These are phyloP conservation scores for Eucalyptus polyanthemos DNA, from an alignment of 345 rosid genomes.

Conservation along the genomic window DNA sequence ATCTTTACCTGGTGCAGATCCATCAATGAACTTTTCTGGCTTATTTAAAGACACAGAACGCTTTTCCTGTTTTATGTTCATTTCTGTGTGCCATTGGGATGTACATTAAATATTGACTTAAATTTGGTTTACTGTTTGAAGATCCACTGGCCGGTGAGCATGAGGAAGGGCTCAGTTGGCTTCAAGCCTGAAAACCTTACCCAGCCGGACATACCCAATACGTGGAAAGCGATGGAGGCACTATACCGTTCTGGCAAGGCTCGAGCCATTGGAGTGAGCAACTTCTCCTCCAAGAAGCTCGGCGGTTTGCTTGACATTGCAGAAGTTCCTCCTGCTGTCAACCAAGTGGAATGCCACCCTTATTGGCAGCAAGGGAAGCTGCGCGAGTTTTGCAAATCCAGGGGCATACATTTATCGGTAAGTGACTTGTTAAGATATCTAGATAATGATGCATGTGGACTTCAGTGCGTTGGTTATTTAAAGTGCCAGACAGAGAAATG, in stretches of 20 bases:
- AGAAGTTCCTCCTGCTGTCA: constrained; percentile 71
- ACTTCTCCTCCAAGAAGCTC: constrained; percentile 72
- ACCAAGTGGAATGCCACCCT: constrained; percentile 88
- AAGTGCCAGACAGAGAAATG: not conserved
- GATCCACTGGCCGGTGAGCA: constrained; percentile 81
- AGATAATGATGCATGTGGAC: not conserved
- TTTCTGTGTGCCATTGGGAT: not conserved
- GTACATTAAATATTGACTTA: not conserved
- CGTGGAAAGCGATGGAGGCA: constrained; percentile 85
- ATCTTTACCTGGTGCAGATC: constrained; percentile 59
- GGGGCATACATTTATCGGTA: constrained; percentile 71
- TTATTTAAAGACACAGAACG: not conserved
- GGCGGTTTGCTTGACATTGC: constrained; percentile 53
- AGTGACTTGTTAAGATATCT: constrained; percentile 5
- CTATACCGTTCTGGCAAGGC: constrained; percentile 64
- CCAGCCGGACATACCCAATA: constrained; percentile 50
- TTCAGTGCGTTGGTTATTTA: not conserved
- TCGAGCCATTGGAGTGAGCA: constrained; percentile 75
- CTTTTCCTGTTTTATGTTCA: not conserved
- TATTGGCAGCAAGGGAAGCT: constrained; percentile 69
- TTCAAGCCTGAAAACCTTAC: not conserved
- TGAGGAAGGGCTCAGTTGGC: constrained; percentile 53
- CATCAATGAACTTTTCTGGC: not conserved
- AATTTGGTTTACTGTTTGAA: constrained; percentile 5
- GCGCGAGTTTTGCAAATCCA: constrained; percentile 55